Evolutionary conservation across 768 basidiomycete genomes (phyloP).

Genomic region (Lactarius quietus): DNA sequence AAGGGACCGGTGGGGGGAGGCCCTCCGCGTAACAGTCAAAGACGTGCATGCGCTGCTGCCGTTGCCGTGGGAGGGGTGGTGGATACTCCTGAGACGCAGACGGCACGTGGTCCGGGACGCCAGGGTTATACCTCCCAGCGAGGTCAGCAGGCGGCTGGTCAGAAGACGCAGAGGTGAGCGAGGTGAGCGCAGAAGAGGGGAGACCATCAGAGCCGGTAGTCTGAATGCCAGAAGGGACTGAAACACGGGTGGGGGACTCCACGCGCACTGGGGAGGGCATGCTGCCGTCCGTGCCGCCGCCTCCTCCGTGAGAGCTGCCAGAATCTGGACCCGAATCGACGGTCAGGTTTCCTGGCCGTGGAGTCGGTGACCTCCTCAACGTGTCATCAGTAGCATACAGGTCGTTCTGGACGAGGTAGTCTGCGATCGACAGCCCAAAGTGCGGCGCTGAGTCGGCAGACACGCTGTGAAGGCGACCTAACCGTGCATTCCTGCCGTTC

Average conservation of each 20-base stretch:
- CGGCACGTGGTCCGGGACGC: slow-evolving; percentile 20
- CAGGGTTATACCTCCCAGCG: slow-evolving; percentile 15
- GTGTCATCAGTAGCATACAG: slow-evolving; percentile 22
- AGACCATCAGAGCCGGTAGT: slow-evolving; percentile 15
- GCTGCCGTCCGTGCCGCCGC: slow-evolving; percentile 19
- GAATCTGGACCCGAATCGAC: slow-evolving; percentile 9
- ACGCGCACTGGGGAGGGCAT: slow-evolving; percentile 18
- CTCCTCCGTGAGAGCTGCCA: slow-evolving; percentile 14
- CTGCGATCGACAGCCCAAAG: slow-evolving; percentile 23
- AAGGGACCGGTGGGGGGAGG: slow-evolving; percentile 30
- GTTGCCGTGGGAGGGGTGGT: slow-evolving; percentile 15
- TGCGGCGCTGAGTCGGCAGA: slow-evolving; percentile 13
- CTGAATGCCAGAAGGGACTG: slow-evolving; percentile 18
- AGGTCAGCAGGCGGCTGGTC: slow-evolving; percentile 22
- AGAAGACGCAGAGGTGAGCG: slow-evolving; percentile 20
- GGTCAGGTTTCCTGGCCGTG: slow-evolving; percentile 21
- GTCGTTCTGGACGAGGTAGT: slow-evolving; percentile 20
- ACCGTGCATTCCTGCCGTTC: slow-evolving; percentile 33
- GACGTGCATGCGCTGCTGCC: slow-evolving; percentile 24
- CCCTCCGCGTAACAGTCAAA: slow-evolving; percentile 20
- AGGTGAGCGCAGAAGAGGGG: slow-evolving; percentile 20
- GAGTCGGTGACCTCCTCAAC: slow-evolving; percentile 23
- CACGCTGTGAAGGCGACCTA: slow-evolving; percentile 18
- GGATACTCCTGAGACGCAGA: slow-evolving; percentile 19
- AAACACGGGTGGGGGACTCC: slow-evolving; percentile 11